phyloP scores from a whole-genome alignment of 2,329 filamentous ascomycete species.

The Geosmithia flava region DNA sequence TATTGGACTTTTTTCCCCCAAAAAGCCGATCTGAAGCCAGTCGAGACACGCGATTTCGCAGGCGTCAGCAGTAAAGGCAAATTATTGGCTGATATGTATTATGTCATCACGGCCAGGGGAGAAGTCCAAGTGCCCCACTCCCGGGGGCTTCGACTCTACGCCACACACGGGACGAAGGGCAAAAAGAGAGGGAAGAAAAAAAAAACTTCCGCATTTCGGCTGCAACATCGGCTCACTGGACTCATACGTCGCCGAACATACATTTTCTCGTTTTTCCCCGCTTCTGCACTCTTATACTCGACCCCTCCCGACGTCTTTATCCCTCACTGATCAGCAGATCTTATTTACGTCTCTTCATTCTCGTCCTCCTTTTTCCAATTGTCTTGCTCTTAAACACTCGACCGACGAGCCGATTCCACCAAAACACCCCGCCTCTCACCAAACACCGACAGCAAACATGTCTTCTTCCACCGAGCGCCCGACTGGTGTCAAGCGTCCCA shows the following conservation, averaged over 20 bases:
- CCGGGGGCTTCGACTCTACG: background rate
- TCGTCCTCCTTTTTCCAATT: no score
- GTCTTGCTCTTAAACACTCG: no score
- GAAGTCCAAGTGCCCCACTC: background rate
- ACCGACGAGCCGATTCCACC: no score
- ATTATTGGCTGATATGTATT: background rate
- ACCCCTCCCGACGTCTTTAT: background rate
- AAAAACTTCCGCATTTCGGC: background rate
- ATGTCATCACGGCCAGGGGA: background rate
- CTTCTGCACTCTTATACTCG: background rate
- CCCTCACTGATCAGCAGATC: background rate
- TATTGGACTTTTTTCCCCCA: background rate
- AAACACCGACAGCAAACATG: constrained; percentile 11
- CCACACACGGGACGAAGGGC: background rate
- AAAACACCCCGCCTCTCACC: no score
- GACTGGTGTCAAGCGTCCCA: constrained; percentile 28
- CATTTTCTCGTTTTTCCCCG: background rate
- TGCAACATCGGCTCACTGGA: background rate
- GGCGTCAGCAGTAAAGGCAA: background rate
- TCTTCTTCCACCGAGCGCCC: constrained; percentile 27
- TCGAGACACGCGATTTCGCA: background rate
- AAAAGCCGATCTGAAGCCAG: background rate
- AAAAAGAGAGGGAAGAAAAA: background rate
- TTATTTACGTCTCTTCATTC: no score
- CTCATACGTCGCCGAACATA: background rate